phyloP scores from a whole-genome alignment of 2,329 filamentous ascomycete species.

The Harringtonia aguacate region DNA sequence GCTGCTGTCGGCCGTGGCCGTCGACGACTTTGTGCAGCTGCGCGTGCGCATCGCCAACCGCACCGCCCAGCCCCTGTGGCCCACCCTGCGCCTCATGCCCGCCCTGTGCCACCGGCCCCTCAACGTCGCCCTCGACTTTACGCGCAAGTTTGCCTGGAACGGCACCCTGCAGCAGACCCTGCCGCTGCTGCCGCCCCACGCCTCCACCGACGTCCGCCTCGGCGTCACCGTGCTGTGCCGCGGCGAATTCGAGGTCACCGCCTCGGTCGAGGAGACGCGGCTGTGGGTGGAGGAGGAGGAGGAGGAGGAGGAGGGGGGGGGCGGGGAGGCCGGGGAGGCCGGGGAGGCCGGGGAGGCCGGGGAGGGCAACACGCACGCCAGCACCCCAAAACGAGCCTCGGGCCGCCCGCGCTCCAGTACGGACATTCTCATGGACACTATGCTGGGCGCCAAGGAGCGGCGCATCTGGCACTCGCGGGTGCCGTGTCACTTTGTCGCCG shows the following conservation, averaged over 20 bases:
- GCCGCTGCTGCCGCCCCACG: slow-evolving; percentile 47
- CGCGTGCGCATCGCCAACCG: slow-evolving; percentile 66
- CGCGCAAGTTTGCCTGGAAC: slow-evolving; percentile 74
- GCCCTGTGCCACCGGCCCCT: slow-evolving; percentile 62
- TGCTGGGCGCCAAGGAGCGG: slow-evolving; percentile 48
- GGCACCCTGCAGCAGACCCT: slow-evolving; percentile 70
- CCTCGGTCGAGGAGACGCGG: slow-evolving; percentile 69
- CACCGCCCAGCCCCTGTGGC: slow-evolving; percentile 53
- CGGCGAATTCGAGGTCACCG: slow-evolving; percentile 74
- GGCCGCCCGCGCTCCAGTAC: slow-evolving; percentile 38
- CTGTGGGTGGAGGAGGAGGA: slow-evolving; percentile 30
- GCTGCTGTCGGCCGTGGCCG: too few species aligned
- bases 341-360: slow-evolving; percentile 10
- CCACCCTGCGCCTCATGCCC: slow-evolving; percentile 67
- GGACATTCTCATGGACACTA: slow-evolving; percentile 45
- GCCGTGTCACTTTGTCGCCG: slow-evolving; percentile 43
- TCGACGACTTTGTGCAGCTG: slow-evolving; percentile 59
- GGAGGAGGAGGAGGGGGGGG: slow-evolving; percentile 9
- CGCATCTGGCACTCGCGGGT: slow-evolving; percentile 54
- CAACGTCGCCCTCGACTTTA: slow-evolving; percentile 67
- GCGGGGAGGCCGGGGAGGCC: background rate
- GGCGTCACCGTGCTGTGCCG: slow-evolving; percentile 66
- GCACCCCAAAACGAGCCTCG: background rate
- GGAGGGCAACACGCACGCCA: slow-evolving; percentile 14
- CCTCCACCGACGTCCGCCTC: slow-evolving; percentile 49